Evolutionary conservation across 2,329 filamentous ascomycete species (phyloP).

Genomic region (Penicillium hordei): DNA sequence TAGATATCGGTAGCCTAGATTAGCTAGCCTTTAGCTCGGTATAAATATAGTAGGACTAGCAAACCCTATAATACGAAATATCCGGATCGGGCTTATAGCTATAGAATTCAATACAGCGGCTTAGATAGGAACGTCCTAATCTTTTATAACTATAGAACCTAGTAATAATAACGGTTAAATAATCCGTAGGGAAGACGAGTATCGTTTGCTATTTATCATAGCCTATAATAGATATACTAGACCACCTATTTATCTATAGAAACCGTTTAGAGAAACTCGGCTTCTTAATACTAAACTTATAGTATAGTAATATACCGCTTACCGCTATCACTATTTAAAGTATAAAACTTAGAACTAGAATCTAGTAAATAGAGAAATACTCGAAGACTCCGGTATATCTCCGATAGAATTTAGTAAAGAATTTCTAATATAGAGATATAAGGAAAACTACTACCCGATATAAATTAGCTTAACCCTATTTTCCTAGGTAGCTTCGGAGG

Average conservation of each 20-base stretch:
- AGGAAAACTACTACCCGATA: not conserved
- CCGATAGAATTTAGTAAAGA: not conserved
- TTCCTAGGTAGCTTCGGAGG: slow-evolving; percentile 4
- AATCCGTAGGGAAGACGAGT: not conserved
- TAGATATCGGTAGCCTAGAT: slow-evolving; percentile 14
- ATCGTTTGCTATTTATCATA: not conserved
- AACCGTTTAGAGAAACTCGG: slow-evolving; percentile 1
- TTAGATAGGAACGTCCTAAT: not conserved
- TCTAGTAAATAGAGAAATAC: not conserved
- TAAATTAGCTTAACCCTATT: not conserved
- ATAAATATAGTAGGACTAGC: slow-evolving; percentile 8
- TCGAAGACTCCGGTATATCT: not conserved
- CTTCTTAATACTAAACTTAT: not conserved
- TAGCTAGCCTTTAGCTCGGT: slow-evolving; percentile 26
- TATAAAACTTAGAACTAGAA: not conserved
- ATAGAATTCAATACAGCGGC: not conserved
- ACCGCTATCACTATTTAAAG: not conserved
- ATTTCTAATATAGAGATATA: not conserved
- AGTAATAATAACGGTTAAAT: not conserved
- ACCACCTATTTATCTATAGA: not conserved
- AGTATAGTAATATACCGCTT: not conserved
- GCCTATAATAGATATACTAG: not conserved
- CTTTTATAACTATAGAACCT: not conserved
- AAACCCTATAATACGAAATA: not conserved
- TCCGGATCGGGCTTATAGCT: not conserved